Evolutionary conservation across 2,329 filamentous ascomycete species (phyloP).

Genomic region (Phyllosticta citriasiana): DNA sequence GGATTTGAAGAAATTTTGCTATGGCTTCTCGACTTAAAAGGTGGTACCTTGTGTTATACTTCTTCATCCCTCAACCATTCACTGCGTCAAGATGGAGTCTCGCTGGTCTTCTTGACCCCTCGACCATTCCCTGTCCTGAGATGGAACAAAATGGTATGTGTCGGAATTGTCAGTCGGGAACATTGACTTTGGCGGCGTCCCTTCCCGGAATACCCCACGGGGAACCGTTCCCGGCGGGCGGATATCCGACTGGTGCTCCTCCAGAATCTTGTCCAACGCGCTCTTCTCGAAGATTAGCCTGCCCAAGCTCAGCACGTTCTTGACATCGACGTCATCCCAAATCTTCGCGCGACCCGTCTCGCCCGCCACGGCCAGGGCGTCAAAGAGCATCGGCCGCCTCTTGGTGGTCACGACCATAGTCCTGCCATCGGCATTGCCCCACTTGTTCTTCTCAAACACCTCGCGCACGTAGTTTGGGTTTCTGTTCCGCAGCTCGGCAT

Average conservation of each 20-base stretch:
- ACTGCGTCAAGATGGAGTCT: too few relatives aligned
- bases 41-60: too few relatives aligned
- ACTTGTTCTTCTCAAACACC: slow-evolving; percentile 60
- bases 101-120: too few relatives aligned
- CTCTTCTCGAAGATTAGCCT: slow-evolving; percentile 77
- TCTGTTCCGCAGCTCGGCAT: slow-evolving; percentile 59
- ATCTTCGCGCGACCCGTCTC: slow-evolving; percentile 52
- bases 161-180: too few relatives aligned
- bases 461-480: slow-evolving; percentile 53
- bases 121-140: too few relatives aligned
- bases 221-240: background rate
- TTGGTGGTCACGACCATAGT: slow-evolving; percentile 9
- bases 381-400: slow-evolving; percentile 23
- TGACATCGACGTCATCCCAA: slow-evolving; percentile 81
- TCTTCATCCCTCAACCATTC: too few relatives aligned
- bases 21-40: too few relatives aligned
- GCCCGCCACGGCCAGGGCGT: slow-evolving; percentile 50
- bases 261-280: slow-evolving; percentile 67
- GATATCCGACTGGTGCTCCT: slow-evolving; percentile 47
- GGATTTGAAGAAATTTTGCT: too few relatives aligned
- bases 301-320: slow-evolving; percentile 78
- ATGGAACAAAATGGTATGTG: too few relatives aligned
- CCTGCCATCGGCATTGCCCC: slow-evolving; percentile 20
- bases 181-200: too few relatives aligned
- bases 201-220: too few relatives aligned